phyloP scores from a whole-genome alignment of 1,284 basidiomycete genomes.

The Ustilago trichophora region DNA sequence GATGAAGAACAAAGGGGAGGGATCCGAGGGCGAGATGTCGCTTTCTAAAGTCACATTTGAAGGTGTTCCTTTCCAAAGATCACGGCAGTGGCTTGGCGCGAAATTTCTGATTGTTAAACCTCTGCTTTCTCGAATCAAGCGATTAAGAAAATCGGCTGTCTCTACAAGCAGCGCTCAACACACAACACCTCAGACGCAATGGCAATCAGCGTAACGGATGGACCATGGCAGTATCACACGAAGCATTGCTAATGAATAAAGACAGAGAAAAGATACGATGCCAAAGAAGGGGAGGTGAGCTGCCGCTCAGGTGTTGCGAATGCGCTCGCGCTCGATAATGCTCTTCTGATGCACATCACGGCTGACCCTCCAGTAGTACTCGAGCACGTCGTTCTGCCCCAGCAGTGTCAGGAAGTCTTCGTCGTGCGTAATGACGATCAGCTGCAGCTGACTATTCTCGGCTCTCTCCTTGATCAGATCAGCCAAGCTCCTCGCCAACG shows the following conservation, averaged over 20 bases:
- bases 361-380: constrained; percentile 63
- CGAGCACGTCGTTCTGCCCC: constrained; percentile 57
- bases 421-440: constrained; percentile 81
- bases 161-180: too few relatives aligned
- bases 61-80: constrained; percentile 16
- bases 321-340: constrained; percentile 48
- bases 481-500: constrained; percentile 86
- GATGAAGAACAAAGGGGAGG: not conserved
- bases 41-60: constrained; percentile 1
- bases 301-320: constrained; percentile 27
- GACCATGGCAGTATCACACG: too few relatives aligned
- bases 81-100: too few relatives aligned
- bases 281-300: not conserved
- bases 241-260: too few relatives aligned
- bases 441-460: constrained; percentile 89
- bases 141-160: too few relatives aligned
- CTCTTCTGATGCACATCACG: constrained; percentile 56
- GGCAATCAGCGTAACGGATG: too few relatives aligned
- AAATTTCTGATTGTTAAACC: constrained; percentile 3
- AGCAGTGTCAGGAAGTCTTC: constrained; percentile 61
- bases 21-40: too few relatives aligned
- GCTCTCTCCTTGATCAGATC: constrained; percentile 70
- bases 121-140: too few relatives aligned
- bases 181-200: too few relatives aligned
- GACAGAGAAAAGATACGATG: too few relatives aligned